Evolutionary conservation across 1,284 basidiomycete genomes (phyloP).

Genomic region (Rhodofomes roseus): DNA sequence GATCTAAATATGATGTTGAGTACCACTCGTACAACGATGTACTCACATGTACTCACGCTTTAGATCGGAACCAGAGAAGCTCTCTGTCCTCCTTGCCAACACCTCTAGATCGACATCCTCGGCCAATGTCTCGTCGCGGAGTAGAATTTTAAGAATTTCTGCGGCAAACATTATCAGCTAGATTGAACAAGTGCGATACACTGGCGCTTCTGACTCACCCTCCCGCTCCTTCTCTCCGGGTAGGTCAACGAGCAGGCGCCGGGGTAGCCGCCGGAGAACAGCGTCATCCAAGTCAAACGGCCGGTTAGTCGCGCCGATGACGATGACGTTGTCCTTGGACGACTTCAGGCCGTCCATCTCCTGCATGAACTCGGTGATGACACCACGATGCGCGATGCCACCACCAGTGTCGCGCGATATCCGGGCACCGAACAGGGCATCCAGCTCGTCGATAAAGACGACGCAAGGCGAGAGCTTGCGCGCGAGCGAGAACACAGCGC

Average conservation of each 20-base stretch:
- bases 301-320: constrained; percentile 93
- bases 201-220: constrained; percentile 41
- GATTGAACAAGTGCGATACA: no score
- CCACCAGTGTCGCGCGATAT: constrained; percentile 81
- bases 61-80: constrained; percentile 90
- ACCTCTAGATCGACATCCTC: constrained; percentile 61
- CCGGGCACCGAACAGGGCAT: constrained; percentile 89
- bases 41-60: no score
- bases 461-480: constrained; percentile 88
- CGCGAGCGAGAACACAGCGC: constrained; percentile 87
- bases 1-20: constrained; percentile 44
- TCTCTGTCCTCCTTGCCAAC: constrained; percentile 75
- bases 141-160: constrained; percentile 84
- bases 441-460: constrained; percentile 95
- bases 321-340: constrained; percentile 79
- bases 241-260: constrained; percentile 81
- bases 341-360: constrained; percentile 95
- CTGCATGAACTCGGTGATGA: constrained; percentile 96
- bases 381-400: constrained; percentile 77
- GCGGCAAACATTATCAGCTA: not conserved
- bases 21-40: no score
- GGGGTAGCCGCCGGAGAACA: constrained; percentile 79
- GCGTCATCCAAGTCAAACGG: constrained; percentile 86
- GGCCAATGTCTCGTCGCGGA: constrained; percentile 73
- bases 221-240: constrained; percentile 80